A percentile compares a stretch with the other conserved stretches of the same genome.
These are phyloP conservation scores for Pyricularia grisea DNA, from an alignment of 2,329 filamentous ascomycete species.

Conservation along the genomic window DNA sequence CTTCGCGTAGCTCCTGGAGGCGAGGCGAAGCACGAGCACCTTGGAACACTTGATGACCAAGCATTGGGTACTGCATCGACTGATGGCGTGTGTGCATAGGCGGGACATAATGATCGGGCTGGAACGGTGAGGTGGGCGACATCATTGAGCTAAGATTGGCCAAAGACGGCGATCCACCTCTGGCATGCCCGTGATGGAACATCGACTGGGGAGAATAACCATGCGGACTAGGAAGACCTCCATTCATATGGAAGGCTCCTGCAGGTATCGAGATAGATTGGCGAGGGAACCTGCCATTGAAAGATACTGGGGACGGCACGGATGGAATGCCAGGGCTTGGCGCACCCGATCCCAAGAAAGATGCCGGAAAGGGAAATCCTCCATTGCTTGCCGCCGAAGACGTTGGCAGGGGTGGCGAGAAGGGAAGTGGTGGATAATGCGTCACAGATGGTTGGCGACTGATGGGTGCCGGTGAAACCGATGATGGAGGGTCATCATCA, in stretches of 20 bases:
- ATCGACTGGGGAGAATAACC: constrained; percentile 49
- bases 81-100: constrained; percentile 46
- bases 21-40: constrained; percentile 48
- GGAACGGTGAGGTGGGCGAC: constrained; percentile 57
- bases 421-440: constrained; percentile 66
- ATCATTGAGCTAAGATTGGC: constrained; percentile 44
- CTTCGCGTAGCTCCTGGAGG: constrained; percentile 65
- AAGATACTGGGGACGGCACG: constrained; percentile 64
- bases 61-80: constrained; percentile 47
- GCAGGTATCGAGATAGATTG: constrained; percentile 62
- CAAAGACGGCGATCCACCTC: constrained; percentile 56
- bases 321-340: constrained; percentile 56
- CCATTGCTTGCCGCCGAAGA: constrained; percentile 68
- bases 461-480: constrained; percentile 55
- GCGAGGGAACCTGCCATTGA: constrained; percentile 54
- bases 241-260: constrained; percentile 54
- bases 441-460: constrained; percentile 59
- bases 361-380: constrained; percentile 41
- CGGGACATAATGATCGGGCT: constrained; percentile 37
- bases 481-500: constrained; percentile 58
- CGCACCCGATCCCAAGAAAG: constrained; percentile 53
- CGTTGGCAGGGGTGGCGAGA: constrained; percentile 75
- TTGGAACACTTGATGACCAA: constrained; percentile 49
- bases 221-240: constrained; percentile 47
- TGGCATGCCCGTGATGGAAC: constrained; percentile 39